Percentiles rank a stretch among this genome's conserved stretches.
These are phyloP conservation scores for Metschnikowia similis DNA, from an alignment of 805 yeast genomes.

Conservation along the genomic window DNA sequence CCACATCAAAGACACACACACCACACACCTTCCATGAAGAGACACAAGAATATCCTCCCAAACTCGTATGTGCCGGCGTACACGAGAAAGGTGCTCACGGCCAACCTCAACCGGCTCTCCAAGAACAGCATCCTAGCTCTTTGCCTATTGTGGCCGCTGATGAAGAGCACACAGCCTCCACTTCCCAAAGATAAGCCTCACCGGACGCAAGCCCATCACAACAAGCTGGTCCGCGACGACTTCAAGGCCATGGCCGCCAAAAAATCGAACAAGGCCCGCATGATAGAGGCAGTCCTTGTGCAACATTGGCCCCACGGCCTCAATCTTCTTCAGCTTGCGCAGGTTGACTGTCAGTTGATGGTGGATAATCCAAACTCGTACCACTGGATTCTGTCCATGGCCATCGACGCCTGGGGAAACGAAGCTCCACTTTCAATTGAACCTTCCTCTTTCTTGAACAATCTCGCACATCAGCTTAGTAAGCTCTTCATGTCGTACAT, in stretches of 20 bases:
- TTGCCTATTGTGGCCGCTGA: slow-evolving; percentile 31
- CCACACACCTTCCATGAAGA: slow-evolving; percentile 2
- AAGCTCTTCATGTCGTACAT: slow-evolving; percentile 58
- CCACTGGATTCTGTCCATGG: slow-evolving; percentile 48
- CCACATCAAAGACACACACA: slow-evolving; percentile 3
- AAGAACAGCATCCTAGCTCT: slow-evolving; percentile 31
- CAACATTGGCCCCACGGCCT: slow-evolving; percentile 55
- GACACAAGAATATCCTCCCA: slow-evolving; percentile 30
- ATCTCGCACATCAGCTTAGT: slow-evolving; percentile 45
- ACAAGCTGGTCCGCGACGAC: slow-evolving; percentile 7
- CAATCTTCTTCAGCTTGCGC: slow-evolving; percentile 63
- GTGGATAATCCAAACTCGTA: slow-evolving; percentile 52
- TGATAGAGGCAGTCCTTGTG: slow-evolving; percentile 44
- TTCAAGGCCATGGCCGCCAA: slow-evolving; percentile 9
- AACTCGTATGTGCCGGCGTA: slow-evolving; percentile 36
- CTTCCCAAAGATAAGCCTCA: slow-evolving; percentile 5
- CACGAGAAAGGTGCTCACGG: slow-evolving; percentile 16
- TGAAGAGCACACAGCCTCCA: slow-evolving; percentile 22
- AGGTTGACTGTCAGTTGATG: slow-evolving; percentile 61
- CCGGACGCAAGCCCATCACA: slow-evolving; percentile 6
- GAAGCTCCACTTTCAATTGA: slow-evolving; percentile 38
- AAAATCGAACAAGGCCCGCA: slow-evolving; percentile 24
- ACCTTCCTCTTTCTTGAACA: slow-evolving; percentile 48
- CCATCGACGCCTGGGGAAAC: slow-evolving; percentile 29
- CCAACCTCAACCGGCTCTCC: slow-evolving; percentile 27